phyloP scores from a whole-genome alignment of 2,329 filamentous ascomycete genomes.

The Fusarium armeniacum region DNA sequence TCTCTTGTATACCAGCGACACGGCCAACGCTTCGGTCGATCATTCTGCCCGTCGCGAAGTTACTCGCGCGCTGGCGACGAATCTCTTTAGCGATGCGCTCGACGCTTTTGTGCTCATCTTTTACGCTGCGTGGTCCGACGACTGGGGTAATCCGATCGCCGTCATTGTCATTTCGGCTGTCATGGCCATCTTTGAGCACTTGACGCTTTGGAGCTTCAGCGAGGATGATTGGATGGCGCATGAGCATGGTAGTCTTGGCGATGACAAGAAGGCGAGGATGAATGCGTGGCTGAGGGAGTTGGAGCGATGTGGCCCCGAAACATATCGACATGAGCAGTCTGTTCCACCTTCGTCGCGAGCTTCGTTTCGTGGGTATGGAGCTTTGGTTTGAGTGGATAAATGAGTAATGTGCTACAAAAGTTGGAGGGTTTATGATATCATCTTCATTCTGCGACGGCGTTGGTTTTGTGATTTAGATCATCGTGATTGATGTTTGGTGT shows the following conservation, averaged over 20 bases:
- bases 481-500: slow-evolving; percentile 20
- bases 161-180: slow-evolving; percentile 51
- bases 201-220: slow-evolving; percentile 54
- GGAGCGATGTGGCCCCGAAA: slow-evolving; percentile 29
- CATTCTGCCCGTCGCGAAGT: slow-evolving; percentile 46
- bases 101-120: slow-evolving; percentile 55
- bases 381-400: slow-evolving; percentile 19
- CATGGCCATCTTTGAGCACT: slow-evolving; percentile 52
- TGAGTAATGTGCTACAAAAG: slow-evolving; percentile 18
- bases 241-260: slow-evolving; percentile 41
- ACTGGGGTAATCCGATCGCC: slow-evolving; percentile 50
- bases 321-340: slow-evolving; percentile 36
- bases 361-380: slow-evolving; percentile 35
- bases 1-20: slow-evolving; percentile 49
- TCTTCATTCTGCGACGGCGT: slow-evolving; percentile 32
- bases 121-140: slow-evolving; percentile 52
- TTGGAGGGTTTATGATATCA: background rate
- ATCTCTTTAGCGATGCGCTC: slow-evolving; percentile 53
- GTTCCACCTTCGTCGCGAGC: slow-evolving; percentile 37
- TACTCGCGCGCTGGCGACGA: slow-evolving; percentile 51
- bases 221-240: slow-evolving; percentile 47
- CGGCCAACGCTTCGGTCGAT: slow-evolving; percentile 21
- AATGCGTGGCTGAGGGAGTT: slow-evolving; percentile 53
- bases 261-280: slow-evolving; percentile 52
- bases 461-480: slow-evolving; percentile 5